Conservation (phyloP, 2,329 filamentous ascomycete genomes). For the Rachicladosporium sp. region DNA sequence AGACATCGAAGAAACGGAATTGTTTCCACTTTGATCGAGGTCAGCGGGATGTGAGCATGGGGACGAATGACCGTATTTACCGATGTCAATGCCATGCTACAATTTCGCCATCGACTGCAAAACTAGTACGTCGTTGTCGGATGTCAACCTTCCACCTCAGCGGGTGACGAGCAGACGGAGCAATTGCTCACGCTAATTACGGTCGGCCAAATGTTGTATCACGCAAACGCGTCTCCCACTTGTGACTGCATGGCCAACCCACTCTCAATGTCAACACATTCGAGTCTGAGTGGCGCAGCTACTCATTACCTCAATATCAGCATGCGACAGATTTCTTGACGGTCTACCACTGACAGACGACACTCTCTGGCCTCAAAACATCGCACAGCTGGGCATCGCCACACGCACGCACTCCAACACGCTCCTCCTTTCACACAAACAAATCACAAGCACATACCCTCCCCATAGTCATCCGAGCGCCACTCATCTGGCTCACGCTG, state of each 20-base stretch:
- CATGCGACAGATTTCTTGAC: no score
- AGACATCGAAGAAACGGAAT: slow-evolving; percentile 98
- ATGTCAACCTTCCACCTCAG: no score
- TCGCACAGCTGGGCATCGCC: slow-evolving; percentile 1
- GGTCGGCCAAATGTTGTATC: no score
- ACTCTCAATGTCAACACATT: background rate
- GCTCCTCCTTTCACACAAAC: slow-evolving; percentile 8
- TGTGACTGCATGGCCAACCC: no score
- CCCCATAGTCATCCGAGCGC: slow-evolving; percentile 65
- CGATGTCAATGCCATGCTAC: slow-evolving; percentile 23
- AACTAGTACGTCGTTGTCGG: no score
- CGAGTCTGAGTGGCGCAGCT: background rate
- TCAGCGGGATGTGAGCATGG: no score
- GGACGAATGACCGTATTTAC: slow-evolving; percentile 7
- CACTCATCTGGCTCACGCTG: slow-evolving; percentile 46
- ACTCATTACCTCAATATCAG: background rate
- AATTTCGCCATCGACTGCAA: slow-evolving; percentile 15
- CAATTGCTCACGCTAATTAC: no score
- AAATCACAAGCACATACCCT: slow-evolving; percentile 52
- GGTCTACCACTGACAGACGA: no score
- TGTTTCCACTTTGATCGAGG: slow-evolving; percentile 71
- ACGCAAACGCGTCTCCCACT: no score
- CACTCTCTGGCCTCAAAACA: background rate
- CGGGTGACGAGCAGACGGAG: no score
- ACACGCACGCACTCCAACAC: background rate